These are phyloP conservation scores for Prototheca cutis DNA, from an alignment of 163 green algal genomes.

Conservation along the genomic window DNA sequence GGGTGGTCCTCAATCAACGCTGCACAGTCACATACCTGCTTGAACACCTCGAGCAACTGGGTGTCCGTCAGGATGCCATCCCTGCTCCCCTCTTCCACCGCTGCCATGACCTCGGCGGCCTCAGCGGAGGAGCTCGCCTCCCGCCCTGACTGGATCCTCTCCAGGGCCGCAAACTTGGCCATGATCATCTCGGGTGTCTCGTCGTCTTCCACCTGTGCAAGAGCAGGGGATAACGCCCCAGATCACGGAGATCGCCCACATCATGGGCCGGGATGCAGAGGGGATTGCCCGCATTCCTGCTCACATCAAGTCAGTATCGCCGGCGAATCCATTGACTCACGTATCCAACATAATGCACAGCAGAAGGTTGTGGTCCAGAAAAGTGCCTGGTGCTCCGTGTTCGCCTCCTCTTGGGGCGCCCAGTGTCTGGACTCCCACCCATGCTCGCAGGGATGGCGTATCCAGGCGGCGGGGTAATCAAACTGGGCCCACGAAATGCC, in stretches of 20 bases:
- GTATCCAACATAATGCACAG: constrained; percentile 83
- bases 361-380: constrained; percentile 44
- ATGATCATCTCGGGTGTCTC: constrained; percentile 94
- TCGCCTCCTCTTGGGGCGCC: constrained; percentile 44
- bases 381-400: constrained; percentile 22
- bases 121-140: too few species aligned
- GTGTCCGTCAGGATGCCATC: constrained; percentile 49
- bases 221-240: too few species aligned
- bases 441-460: too few species aligned
- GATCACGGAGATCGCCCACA: too few species aligned
- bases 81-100: background rate
- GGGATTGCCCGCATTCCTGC: too few species aligned
- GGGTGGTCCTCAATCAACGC: background rate
- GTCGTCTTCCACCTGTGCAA: constrained; percentile 51
- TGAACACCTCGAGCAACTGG: constrained; percentile 64
- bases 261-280: too few species aligned
- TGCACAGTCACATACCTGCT: constrained; percentile 6
- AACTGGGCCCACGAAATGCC: too few species aligned
- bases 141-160: constrained; percentile 55
- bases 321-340: too few species aligned
- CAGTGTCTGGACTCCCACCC: too few species aligned
- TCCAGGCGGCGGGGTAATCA: too few species aligned
- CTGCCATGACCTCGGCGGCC: background rate
- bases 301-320: too few species aligned
- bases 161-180: constrained; percentile 86